Evolutionary conservation across 148 eudicot species (phyloP).

Genomic region (Suaeda aralocaspica): DNA sequence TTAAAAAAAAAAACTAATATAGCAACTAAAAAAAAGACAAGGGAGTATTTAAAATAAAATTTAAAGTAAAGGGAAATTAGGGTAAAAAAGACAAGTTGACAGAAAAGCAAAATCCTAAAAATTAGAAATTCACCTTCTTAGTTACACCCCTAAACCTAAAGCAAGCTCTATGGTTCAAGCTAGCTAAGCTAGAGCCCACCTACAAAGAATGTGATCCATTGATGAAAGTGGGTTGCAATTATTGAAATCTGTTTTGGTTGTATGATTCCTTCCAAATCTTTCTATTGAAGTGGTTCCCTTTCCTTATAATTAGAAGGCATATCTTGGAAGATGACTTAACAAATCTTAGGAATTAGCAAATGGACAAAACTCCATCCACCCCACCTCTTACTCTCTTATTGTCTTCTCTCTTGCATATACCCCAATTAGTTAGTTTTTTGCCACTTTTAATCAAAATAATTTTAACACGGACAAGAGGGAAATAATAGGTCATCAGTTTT

Average conservation of each 20-base stretch:
- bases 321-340: slow-evolving; percentile 24
- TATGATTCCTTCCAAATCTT: slow-evolving; percentile 25
- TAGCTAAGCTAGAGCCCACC: slow-evolving; percentile 22
- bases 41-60: too few relatives aligned
- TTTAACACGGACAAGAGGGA: too few relatives aligned
- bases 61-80: too few relatives aligned
- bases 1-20: too few relatives aligned
- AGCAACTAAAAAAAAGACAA: too few relatives aligned
- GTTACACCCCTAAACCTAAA: too few relatives aligned
- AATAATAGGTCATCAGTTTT: too few relatives aligned
- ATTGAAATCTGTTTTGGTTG: slow-evolving; percentile 27
- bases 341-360: slow-evolving; percentile 27
- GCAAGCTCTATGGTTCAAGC: neutral
- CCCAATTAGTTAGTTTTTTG: too few relatives aligned
- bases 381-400: neutral
- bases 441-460: too few relatives aligned
- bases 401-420: slow-evolving; percentile 5
- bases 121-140: too few relatives aligned
- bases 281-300: slow-evolving; percentile 23
- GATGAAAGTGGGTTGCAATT: slow-evolving; percentile 25
- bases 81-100: too few relatives aligned
- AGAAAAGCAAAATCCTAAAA: too few relatives aligned
- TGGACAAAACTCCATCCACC: slow-evolving; percentile 19
- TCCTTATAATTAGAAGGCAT: slow-evolving; percentile 24
- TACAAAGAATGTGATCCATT: slow-evolving; percentile 15